Conservation (phyloP, 192 early-diverging fungal genomes). For the Coemansia sp. region DNA sequence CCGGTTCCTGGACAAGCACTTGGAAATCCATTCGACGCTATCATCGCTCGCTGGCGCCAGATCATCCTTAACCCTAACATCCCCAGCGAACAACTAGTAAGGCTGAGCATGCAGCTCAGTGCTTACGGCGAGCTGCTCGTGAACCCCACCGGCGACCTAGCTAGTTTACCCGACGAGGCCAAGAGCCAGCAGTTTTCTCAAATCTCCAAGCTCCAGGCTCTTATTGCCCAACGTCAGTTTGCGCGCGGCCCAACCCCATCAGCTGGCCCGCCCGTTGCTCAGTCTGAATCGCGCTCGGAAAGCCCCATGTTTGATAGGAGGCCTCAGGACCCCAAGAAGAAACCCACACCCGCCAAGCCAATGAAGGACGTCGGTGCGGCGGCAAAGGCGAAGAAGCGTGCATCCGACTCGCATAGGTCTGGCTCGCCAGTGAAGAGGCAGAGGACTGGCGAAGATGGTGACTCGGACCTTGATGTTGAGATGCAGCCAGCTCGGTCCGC, state of each 20-base stretch:
- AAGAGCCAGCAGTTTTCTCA: slow-evolving; percentile 39
- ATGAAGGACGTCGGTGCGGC: neutral
- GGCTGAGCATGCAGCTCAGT: slow-evolving; percentile 50
- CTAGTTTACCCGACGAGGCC: slow-evolving; percentile 29
- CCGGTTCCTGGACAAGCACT: neutral
- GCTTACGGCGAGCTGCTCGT: slow-evolving; percentile 28
- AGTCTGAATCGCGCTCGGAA: slow-evolving; percentile 26
- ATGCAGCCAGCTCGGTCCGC: slow-evolving; percentile 4
- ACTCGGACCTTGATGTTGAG: slow-evolving; percentile 16
- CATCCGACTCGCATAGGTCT: slow-evolving; percentile 21
- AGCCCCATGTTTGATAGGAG: slow-evolving; percentile 27
- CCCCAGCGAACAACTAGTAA: slow-evolving; percentile 31
- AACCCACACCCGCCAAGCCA: neutral
- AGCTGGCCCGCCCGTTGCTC: neutral
- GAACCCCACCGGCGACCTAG: slow-evolving; percentile 11
- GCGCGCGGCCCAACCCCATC: slow-evolving; percentile 6
- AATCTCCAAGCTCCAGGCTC: slow-evolving; percentile 38
- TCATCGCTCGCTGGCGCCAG: slow-evolving; percentile 41
- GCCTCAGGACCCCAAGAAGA: slow-evolving; percentile 21
- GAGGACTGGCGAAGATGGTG: slow-evolving; percentile 10
- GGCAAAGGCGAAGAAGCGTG: slow-evolving; percentile 28
- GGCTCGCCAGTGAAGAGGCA: slow-evolving; percentile 28
- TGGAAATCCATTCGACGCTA: slow-evolving; percentile 15
- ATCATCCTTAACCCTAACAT: slow-evolving; percentile 45
- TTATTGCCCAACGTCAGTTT: slow-evolving; percentile 48